These are phyloP conservation scores for Termitomyces sp. DNA, from an alignment of 768 basidiomycete genomes.

Conservation along the genomic window DNA sequence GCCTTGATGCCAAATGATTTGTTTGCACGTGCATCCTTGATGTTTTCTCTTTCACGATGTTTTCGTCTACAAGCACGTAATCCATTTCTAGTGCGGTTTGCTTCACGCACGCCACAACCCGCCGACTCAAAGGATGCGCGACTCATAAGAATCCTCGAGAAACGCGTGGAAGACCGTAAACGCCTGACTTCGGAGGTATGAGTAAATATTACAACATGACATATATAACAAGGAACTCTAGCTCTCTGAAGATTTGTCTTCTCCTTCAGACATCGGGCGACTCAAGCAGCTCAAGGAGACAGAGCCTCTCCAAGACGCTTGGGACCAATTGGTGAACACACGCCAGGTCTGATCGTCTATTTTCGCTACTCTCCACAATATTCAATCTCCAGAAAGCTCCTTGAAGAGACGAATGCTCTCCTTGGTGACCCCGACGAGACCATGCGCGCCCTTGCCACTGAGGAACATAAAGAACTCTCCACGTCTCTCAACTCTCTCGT, in stretches of 20 bases:
- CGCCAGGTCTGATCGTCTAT: constrained; percentile 41
- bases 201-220: not conserved
- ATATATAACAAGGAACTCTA: constrained; percentile 18
- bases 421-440: constrained; percentile 69
- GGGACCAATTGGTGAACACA: constrained; percentile 56
- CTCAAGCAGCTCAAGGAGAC: constrained; percentile 64
- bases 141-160: constrained; percentile 48
- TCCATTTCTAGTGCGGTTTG: constrained; percentile 2
- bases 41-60: constrained; percentile 1
- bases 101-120: constrained; percentile 7
- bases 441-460: constrained; percentile 68
- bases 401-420: constrained; percentile 56
- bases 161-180: constrained; percentile 45
- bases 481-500: constrained; percentile 26
- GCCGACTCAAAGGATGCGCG: constrained; percentile 41
- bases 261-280: constrained; percentile 48
- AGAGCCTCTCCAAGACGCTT: constrained; percentile 61
- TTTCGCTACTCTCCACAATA: not conserved
- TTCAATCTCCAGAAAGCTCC: constrained; percentile 43
- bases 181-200: constrained; percentile 38
- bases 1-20: no score
- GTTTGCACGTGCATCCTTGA: not conserved
- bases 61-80: constrained; percentile 2
- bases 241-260: constrained; percentile 49
- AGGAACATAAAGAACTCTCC: constrained; percentile 53